A percentile compares a stretch with the other conserved stretches of the same genome.
phyloP scores from a whole-genome alignment of 1,284 basidiomycete genomes.

The Cutaneotrichosporon sp. region DNA sequence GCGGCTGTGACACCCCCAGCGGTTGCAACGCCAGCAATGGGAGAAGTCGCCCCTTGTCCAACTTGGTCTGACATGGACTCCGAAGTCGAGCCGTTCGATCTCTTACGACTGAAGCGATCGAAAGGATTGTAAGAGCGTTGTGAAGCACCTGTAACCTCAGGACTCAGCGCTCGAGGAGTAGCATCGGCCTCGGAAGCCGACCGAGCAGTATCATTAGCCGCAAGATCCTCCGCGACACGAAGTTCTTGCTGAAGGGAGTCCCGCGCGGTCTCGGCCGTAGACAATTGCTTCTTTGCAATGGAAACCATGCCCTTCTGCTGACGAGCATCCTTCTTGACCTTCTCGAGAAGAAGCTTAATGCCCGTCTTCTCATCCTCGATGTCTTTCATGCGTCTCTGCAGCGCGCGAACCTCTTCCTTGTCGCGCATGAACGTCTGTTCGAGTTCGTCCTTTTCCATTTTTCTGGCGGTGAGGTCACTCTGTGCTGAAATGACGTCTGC shows the following conservation, averaged over 20 bases:
- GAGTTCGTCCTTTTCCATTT: slow-evolving; percentile 86
- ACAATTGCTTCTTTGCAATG: slow-evolving; percentile 90
- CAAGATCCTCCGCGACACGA: slow-evolving; percentile 47
- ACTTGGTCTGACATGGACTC: neutral
- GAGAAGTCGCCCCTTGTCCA: too few species aligned
- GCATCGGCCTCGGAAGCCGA: too few species aligned
- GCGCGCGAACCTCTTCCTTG: slow-evolving; percentile 86
- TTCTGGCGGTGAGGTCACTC: slow-evolving; percentile 82
- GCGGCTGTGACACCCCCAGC: neutral
- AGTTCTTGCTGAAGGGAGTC: slow-evolving; percentile 68
- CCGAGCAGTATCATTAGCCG: slow-evolving; percentile 56
- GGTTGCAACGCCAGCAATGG: slow-evolving; percentile 14
- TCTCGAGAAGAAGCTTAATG: slow-evolving; percentile 74
- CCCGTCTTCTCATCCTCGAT: slow-evolving; percentile 67
- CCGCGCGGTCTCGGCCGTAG: slow-evolving; percentile 72
- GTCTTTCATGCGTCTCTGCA: slow-evolving; percentile 82
- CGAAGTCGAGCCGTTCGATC: slow-evolving; percentile 21
- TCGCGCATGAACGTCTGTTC: slow-evolving; percentile 83
- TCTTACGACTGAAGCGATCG: slow-evolving; percentile 54
- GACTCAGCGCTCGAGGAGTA: slow-evolving; percentile 58
- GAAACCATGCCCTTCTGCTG: slow-evolving; percentile 93
- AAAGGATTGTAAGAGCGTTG: slow-evolving; percentile 89
- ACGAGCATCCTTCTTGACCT: slow-evolving; percentile 85
- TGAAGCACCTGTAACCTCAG: slow-evolving; percentile 48
- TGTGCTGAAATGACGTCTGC: slow-evolving; percentile 84